phyloP scores from a whole-genome alignment of 2,329 filamentous ascomycete genomes.

The Chrysoporthe cubensis region DNA sequence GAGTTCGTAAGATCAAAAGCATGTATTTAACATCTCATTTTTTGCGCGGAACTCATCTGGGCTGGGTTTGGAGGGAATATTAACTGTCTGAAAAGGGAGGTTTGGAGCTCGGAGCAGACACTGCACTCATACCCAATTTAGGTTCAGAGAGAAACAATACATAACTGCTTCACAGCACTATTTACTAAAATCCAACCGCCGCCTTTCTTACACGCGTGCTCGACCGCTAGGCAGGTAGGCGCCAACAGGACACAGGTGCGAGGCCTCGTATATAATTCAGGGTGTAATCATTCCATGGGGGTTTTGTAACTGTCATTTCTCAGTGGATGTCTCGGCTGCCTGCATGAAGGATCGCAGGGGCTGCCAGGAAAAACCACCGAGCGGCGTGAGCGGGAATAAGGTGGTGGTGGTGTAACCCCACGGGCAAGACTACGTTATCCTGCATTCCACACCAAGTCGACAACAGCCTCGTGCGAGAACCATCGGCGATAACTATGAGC shows the following conservation, averaged over 20 bases:
- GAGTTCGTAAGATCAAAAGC: no score
- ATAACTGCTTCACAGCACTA: no score
- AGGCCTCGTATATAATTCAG: not conserved
- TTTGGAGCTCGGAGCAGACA: no score
- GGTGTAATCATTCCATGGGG: not conserved
- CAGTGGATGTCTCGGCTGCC: not conserved
- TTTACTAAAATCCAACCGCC: no score
- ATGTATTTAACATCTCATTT: no score
- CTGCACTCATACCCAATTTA: no score
- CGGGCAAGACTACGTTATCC: not conserved
- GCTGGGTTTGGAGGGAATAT: no score
- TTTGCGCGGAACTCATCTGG: no score
- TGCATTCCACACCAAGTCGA: not conserved
- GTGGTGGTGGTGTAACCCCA: no score
- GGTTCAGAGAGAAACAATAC: not conserved
- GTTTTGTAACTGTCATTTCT: not conserved
- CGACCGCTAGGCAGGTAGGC: not conserved
- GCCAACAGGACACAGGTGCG: not conserved
- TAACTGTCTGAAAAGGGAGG: no score
- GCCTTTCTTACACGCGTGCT: no score
- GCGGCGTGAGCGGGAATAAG: not conserved
- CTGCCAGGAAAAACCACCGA: not conserved
- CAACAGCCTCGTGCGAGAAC: not conserved
- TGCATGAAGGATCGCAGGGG: not conserved
- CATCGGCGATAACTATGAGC: not conserved